A percentile compares a stretch with the other conserved stretches of the same genome.
Evolutionary conservation across 164 flowering plant species (phyloP).

Genomic region (Macadamia tetraphylla): DNA sequence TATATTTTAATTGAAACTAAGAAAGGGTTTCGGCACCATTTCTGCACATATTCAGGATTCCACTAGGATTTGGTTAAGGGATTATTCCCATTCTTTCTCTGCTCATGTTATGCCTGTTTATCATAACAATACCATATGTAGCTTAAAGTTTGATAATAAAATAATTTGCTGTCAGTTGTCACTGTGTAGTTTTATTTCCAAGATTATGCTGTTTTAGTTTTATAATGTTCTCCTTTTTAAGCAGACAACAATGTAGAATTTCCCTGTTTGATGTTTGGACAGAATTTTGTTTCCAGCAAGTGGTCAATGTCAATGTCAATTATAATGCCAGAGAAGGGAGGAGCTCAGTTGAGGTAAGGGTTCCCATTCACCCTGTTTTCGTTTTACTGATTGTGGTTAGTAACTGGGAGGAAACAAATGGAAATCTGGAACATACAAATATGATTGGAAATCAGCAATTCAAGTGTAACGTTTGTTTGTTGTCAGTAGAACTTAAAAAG

Average conservation of each 20-base stretch:
- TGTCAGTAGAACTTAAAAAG: too few relatives aligned
- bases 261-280: neutral
- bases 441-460: neutral
- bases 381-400: neutral
- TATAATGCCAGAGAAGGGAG: too few relatives aligned
- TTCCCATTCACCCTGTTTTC: neutral
- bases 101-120: neutral
- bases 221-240: neutral
- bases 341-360: too few relatives aligned
- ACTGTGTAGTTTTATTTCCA: neutral
- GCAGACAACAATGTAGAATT: neutral
- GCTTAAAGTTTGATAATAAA: too few relatives aligned
- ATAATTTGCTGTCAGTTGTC: neutral
- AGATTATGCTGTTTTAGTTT: neutral
- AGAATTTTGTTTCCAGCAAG: constrained; percentile 37
- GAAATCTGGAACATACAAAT: neutral
- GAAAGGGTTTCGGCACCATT: too few relatives aligned
- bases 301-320: constrained; percentile 39
- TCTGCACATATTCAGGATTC: too few relatives aligned
- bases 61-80: too few relatives aligned
- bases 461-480: too few relatives aligned
- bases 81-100: too few relatives aligned
- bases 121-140: neutral
- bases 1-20: too few relatives aligned
- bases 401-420: neutral